Evolutionary conservation across 371 early-diverging fungal genomes (phyloP), one percentile per base, ranked within the genome.

Genomic region (Batrachochytrium dendrobatidis): DNA sequence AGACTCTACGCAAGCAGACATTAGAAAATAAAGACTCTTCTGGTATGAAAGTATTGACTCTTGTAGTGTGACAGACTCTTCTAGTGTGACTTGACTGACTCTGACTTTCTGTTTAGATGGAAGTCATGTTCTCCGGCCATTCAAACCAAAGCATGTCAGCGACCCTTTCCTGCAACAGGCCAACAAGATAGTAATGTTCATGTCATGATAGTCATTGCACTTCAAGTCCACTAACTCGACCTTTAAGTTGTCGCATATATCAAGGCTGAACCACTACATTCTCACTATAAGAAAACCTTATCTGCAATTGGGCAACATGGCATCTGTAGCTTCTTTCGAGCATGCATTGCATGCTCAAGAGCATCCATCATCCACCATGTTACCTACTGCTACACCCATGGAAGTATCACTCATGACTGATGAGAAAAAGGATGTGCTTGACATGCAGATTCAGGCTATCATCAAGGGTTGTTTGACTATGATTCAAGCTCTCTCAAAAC

Each of bases 341-440:
- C 24, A 25, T 48, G 49, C 25, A 7, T 6, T 18, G 49, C 12
- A 6, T 6, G 29, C 49, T 7, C 12, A 22, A 48, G 49, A 48
- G 8, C 25, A 48, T 12, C 12, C 58, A 0, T 5, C 53, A 18
- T 26, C 53, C 49, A 10, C 25, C 32, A 31, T 59, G 59, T 30
- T 61, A 0, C 56, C 62, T 4, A 50, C 28, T 15, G 34, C 35
- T 4, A 24, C 18, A 3, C 49, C 49, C 22, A 8, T 33, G 39
- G 48, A 12, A 30, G 17, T 55, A 15, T 15, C n/a, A 25, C 24
- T 28, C 34, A 29, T 70, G 56, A 31, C 59, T 22, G 67, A 62
- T n/a, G 35, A 20, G 32, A 35, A 70, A 46, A 53, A 64, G 7
- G 59, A 59, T 20, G 56, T 61, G 51, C 22, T 70, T 10, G 65